phyloP scores from a whole-genome alignment of 2,329 filamentous ascomycete species.

The Microsporum audouinii region DNA sequence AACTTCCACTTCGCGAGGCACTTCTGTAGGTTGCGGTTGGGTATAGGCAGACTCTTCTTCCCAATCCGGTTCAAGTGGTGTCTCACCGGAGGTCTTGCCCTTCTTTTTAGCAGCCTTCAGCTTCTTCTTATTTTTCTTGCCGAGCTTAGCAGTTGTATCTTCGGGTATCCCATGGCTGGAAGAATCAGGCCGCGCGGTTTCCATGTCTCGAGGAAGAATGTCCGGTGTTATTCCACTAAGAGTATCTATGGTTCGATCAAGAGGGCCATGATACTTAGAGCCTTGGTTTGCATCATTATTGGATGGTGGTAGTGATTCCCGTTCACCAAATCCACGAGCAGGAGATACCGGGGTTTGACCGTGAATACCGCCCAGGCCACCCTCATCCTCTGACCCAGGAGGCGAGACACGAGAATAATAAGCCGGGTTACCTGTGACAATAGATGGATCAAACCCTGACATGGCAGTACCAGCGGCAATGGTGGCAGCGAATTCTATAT shows the following conservation, averaged over 20 bases:
- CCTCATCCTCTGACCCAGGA: constrained; percentile 10
- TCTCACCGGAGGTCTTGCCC: constrained; percentile 19
- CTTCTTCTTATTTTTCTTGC: constrained; percentile 20
- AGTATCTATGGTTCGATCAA: neutral
- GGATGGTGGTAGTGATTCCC: constrained; percentile 6
- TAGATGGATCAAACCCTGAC: constrained; percentile 59
- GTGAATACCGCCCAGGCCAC: constrained; percentile 9
- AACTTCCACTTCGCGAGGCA: neutral
- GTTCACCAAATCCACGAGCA: constrained; percentile 12
- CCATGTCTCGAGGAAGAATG: neutral
- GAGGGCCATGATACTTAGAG: neutral
- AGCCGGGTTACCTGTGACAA: constrained; percentile 54
- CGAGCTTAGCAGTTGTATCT: neutral
- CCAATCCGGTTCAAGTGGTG: neutral
- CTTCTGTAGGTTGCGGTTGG: neutral
- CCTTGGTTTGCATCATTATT: constrained; percentile 6
- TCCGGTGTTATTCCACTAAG: neutral
- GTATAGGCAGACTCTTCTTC: constrained; percentile 2
- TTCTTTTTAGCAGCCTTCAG: constrained; percentile 30
- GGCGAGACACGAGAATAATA: constrained; percentile 44
- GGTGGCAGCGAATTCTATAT: constrained; percentile 58
- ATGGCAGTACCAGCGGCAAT: constrained; percentile 57
- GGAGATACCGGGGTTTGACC: constrained; percentile 4
- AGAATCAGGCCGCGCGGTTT: neutral
- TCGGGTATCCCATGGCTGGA: neutral